Percentiles rank a stretch among this genome's conserved stretches.
phyloP scores from a whole-genome alignment of 345 rosid species.

The Melastoma malabathricum region DNA sequence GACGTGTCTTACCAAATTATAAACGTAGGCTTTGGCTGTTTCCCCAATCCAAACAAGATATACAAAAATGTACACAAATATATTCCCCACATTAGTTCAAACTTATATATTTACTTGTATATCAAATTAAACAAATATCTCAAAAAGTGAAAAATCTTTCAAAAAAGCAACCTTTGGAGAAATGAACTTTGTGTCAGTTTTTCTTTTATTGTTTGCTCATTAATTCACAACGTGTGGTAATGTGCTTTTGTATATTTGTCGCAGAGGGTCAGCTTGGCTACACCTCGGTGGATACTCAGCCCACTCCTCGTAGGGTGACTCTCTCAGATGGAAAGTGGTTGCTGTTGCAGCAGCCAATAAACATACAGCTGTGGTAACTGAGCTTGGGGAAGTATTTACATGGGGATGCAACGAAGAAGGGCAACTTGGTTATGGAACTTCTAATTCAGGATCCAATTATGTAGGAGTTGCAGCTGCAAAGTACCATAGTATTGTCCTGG shows the following conservation, averaged over 20 bases:
- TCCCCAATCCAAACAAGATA: too few species aligned
- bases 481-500: conserved; percentile 72
- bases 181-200: background rate
- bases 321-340: conserved; percentile 55
- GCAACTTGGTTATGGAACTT: conserved; percentile 98
- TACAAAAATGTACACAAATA: too few species aligned
- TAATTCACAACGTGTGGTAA: background rate
- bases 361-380: conserved; percentile 87
- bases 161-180: background rate
- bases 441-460: conserved; percentile 95
- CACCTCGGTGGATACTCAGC: conserved; percentile 88
- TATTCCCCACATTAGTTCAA: too few species aligned
- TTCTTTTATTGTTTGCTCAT: background rate
- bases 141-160: too few species aligned
- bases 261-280: conserved; percentile 99
- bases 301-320: conserved; percentile 90
- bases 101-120: too few species aligned
- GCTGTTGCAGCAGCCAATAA: conserved; percentile 96
- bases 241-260: conserved; percentile 1
- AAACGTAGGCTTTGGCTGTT: too few species aligned
- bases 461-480: conserved; percentile 62
- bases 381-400: conserved; percentile 84
- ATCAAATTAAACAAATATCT: too few species aligned
- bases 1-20: too few species aligned
- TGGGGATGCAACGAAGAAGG: conserved; percentile 99